Evolutionary conservation across 106 monocot species (phyloP).

Genomic region (Allium sativum): DNA sequence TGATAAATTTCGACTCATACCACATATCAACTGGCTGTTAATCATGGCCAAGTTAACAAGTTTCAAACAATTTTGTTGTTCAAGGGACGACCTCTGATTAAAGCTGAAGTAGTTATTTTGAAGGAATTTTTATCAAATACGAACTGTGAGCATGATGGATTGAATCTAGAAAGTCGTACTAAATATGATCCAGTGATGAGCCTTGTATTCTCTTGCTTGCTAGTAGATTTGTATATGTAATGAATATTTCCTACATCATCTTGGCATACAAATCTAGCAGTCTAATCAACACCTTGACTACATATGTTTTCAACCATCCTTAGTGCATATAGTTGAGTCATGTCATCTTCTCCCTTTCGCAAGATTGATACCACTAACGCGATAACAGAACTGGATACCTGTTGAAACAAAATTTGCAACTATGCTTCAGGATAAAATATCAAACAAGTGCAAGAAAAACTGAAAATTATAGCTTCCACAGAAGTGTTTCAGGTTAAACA

Average conservation of each 20-base stretch:
- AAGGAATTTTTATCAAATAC: constrained; percentile 75
- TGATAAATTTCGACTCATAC: constrained; percentile 41
- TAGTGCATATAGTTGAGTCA: constrained; percentile 82
- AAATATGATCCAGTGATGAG: constrained; percentile 90
- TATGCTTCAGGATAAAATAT: no score
- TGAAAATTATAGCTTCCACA: not conserved
- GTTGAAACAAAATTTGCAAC: constrained; percentile 2
- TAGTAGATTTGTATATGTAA: constrained; percentile 82
- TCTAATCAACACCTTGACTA: constrained; percentile 85
- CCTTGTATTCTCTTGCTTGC: constrained; percentile 83
- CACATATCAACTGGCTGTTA: constrained; percentile 26
- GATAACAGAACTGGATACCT: constrained; percentile 84
- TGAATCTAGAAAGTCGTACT: constrained; percentile 68
- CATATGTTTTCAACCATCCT: constrained; percentile 85
- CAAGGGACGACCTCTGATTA: constrained; percentile 53
- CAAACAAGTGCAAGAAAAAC: not conserved
- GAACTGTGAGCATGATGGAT: constrained; percentile 41
- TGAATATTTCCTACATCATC: constrained; percentile 74
- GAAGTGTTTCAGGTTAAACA: not conserved
- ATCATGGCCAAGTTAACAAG: constrained; percentile 64
- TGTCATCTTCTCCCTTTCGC: constrained; percentile 91
- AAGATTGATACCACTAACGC: constrained; percentile 80
- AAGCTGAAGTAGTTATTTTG: constrained; percentile 52
- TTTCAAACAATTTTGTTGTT: constrained; percentile 77
- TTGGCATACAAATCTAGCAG: constrained; percentile 65